Evolutionary conservation across 1,284 basidiomycete genomes (phyloP).

Genomic region (Cutaneotrichosporon arboriforme): DNA sequence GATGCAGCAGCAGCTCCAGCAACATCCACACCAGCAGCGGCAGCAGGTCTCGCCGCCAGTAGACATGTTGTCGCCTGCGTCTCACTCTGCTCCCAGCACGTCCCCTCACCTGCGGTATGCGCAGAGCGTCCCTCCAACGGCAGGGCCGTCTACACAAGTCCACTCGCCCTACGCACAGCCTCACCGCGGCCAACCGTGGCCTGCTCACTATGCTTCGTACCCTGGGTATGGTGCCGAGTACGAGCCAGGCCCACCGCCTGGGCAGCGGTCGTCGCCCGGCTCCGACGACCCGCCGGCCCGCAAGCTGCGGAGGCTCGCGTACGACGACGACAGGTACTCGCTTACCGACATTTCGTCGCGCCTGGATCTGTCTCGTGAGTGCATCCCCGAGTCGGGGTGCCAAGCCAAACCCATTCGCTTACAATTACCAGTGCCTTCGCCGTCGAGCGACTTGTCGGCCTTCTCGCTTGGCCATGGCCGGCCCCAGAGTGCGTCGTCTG

Average conservation of each 20-base stretch:
- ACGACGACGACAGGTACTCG: slow-evolving; percentile 6
- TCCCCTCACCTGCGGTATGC: neutral
- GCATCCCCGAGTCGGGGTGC: neutral
- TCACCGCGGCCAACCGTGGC: slow-evolving; percentile 1
- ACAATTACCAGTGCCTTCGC: slow-evolving; percentile 19
- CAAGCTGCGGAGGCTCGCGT: slow-evolving; percentile 7
- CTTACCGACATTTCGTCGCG: slow-evolving; percentile 10
- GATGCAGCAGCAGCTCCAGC: no score
- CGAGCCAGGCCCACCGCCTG: neutral
- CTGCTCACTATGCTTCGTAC: neutral
- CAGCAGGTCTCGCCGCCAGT: neutral
- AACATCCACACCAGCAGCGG: no score
- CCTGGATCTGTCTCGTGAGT: slow-evolving; percentile 14
- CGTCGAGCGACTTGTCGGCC: slow-evolving; percentile 32
- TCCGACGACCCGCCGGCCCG: slow-evolving; percentile 5
- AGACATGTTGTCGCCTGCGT: neutral
- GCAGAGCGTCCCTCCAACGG: neutral
- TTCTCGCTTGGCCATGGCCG: slow-evolving; percentile 27
- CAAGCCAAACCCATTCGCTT: neutral
- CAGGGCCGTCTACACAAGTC: neutral
- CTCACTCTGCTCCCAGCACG: neutral
- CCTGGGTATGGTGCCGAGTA: slow-evolving; percentile 1
- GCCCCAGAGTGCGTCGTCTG: slow-evolving; percentile 3
- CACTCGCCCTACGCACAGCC: neutral
- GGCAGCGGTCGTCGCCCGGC: neutral